Evolutionary conservation across 2,329 filamentous ascomycete species (phyloP), one percentile per base, ranked within the genome.

Genomic region (Aschersonia sp.): DNA sequence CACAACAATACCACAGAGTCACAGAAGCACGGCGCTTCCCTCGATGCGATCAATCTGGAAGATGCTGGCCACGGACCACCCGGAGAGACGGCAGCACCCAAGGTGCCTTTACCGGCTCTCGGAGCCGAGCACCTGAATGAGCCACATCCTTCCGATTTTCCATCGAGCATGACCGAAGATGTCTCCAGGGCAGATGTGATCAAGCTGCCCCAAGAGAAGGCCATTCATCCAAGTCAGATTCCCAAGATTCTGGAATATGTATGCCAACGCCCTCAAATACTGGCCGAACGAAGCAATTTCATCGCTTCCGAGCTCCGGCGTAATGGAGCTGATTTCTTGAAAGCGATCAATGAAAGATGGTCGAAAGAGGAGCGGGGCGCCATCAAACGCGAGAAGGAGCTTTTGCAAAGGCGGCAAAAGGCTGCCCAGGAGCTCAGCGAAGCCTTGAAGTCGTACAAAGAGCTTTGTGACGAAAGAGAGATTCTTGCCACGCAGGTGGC

Each of bases 341-440:
- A 62, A 48, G 69, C 71, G 11, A 65, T 79, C 22, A 63, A 67
- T 10, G 67, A 71, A 47, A 64, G 67, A 32, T 68, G 66, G 51
- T 58, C 71, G 2, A 66, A 66, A 48, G 67, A 71, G 22, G 66
- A 66, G 43, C 69, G 72, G 32, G 61, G 62, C 30, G 63, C 63
- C 32, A 65, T 78, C 45, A 75, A 75, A 51, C 60, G 59, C 40
- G 71, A 74, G 43, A 76, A 73, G 52, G 68, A 72, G 51, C 61
- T 58, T 12, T 55, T 79, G 10, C 53, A 67, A 46, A 66, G 62
- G 41, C 70, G 75, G 49, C 67, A 72, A 49, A 63, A 66, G 44
- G 63, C 64, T 11, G 53, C 77, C 22, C 61, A 68, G 32, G 55
- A 60, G 9, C 58, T 77, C 4, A 56, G 60, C 12, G 59, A 54